Evolutionary conservation across 805 yeast species (phyloP).

Genomic region (Cyberlindnera mississippiensis): DNA sequence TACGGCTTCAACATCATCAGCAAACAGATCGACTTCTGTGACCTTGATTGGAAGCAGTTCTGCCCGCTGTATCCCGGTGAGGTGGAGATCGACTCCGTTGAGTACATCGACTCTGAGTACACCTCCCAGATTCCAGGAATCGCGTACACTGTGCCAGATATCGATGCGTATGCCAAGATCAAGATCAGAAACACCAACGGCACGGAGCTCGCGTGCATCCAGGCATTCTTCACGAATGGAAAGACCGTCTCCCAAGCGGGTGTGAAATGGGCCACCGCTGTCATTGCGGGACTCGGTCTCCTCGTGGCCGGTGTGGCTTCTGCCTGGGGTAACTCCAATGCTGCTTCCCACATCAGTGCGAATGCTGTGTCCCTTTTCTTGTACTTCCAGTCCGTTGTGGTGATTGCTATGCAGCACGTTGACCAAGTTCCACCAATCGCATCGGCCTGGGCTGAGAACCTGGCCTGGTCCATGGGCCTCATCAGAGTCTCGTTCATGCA

Average conservation of each 20-base stretch:
- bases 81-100: constrained; percentile 68
- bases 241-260: constrained; percentile 93
- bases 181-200: constrained; percentile 58
- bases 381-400: constrained; percentile 85
- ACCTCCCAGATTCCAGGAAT: constrained; percentile 70
- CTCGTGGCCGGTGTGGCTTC: constrained; percentile 78
- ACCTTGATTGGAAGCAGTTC: constrained; percentile 70
- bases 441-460: constrained; percentile 84
- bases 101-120: constrained; percentile 49
- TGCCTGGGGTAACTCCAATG: constrained; percentile 80
- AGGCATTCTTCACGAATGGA: constrained; percentile 80
- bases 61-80: constrained; percentile 86
- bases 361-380: constrained; percentile 78
- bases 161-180: constrained; percentile 79
- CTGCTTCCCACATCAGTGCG: constrained; percentile 87
- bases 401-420: constrained; percentile 80
- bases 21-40: constrained; percentile 58
- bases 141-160: constrained; percentile 86
- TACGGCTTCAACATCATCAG: constrained; percentile 76
- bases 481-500: constrained; percentile 81
- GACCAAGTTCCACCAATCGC: constrained; percentile 90
- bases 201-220: constrained; percentile 80
- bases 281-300: constrained; percentile 83
- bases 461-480: constrained; percentile 94
- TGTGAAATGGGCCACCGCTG: constrained; percentile 94